Evolutionary conservation across 1,284 basidiomycete species (phyloP).

Genomic region (Volvariella volvacea): DNA sequence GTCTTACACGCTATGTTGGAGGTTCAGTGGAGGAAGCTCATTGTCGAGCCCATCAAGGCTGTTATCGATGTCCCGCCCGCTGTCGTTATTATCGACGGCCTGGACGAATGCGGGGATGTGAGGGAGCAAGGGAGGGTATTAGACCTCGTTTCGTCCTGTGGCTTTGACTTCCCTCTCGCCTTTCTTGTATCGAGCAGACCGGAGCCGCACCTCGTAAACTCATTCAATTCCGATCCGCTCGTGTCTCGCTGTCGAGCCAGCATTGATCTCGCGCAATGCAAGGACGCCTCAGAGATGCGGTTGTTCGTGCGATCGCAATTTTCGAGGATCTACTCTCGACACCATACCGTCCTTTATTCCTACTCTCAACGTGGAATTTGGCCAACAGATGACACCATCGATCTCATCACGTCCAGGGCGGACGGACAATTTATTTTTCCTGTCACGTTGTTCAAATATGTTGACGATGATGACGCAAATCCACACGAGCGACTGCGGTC

Average conservation of each 20-base stretch:
- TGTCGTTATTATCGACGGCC: neutral
- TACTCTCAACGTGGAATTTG: conserved; percentile 7
- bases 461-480: conserved; percentile 6
- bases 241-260: neutral
- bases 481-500: no score
- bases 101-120: neutral
- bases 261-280: no score
- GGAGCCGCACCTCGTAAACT: neutral
- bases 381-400: conserved; percentile 10
- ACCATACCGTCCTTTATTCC: neutral
- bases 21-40: neutral
- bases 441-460: conserved; percentile 10
- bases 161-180: neutral
- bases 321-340: no score
- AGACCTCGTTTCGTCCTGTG: neutral
- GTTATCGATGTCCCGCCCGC: neutral
- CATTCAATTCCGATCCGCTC: neutral
- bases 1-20: neutral
- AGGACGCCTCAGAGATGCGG: no score
- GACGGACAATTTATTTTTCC: conserved; percentile 11
- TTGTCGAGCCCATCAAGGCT: neutral
- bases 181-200: neutral
- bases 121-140: neutral
- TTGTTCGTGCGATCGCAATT: no score
- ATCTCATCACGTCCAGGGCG: conserved; percentile 10